A percentile compares a stretch with the other conserved stretches of the same genome.
phyloP scores from a whole-genome alignment of 805 yeast genomes.

The Barnettozyma vustinii region DNA sequence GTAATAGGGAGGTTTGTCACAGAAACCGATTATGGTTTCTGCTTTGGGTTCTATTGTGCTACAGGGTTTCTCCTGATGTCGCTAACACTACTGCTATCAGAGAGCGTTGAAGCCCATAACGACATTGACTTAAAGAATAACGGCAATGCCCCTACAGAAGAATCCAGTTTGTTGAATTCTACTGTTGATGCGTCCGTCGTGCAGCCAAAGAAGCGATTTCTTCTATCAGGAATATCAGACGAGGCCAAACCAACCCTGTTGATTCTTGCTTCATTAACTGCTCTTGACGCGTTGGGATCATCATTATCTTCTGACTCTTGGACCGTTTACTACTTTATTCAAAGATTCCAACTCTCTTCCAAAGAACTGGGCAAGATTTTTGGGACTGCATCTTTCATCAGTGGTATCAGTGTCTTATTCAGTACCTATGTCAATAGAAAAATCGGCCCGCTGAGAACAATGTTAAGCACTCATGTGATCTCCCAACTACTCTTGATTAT shows the following conservation, averaged over 20 bases:
- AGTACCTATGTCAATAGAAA: slow-evolving; percentile 40
- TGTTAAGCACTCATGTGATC: slow-evolving; percentile 40
- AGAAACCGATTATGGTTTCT: slow-evolving; percentile 7
- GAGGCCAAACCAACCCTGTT: slow-evolving; percentile 25
- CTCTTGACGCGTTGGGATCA: slow-evolving; percentile 39
- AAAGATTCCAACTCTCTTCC: slow-evolving; percentile 31
- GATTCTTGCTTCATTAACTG: slow-evolving; percentile 34
- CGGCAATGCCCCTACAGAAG: not conserved
- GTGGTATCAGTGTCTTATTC: slow-evolving; percentile 36
- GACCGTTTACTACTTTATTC: slow-evolving; percentile 39
- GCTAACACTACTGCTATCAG: slow-evolving; percentile 6
- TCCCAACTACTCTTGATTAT: slow-evolving; percentile 35
- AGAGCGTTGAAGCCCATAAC: slow-evolving; percentile 13
- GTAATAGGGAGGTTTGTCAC: slow-evolving; percentile 32
- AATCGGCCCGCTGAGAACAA: slow-evolving; percentile 39
- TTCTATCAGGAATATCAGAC: slow-evolving; percentile 16
- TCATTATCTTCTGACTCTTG: slow-evolving; percentile 41
- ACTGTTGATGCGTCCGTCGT: not conserved
- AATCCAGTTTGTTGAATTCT: not conserved
- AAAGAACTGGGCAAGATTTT: slow-evolving; percentile 36
- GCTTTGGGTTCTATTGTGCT: slow-evolving; percentile 12
- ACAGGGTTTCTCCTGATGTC: slow-evolving; percentile 5
- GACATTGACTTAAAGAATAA: slow-evolving; percentile 7
- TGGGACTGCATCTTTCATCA: slow-evolving; percentile 33
- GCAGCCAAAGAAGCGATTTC: not conserved